These are phyloP conservation scores for Leishmania turanica DNA, from an alignment of 208 protist species.

Conservation along the genomic window DNA sequence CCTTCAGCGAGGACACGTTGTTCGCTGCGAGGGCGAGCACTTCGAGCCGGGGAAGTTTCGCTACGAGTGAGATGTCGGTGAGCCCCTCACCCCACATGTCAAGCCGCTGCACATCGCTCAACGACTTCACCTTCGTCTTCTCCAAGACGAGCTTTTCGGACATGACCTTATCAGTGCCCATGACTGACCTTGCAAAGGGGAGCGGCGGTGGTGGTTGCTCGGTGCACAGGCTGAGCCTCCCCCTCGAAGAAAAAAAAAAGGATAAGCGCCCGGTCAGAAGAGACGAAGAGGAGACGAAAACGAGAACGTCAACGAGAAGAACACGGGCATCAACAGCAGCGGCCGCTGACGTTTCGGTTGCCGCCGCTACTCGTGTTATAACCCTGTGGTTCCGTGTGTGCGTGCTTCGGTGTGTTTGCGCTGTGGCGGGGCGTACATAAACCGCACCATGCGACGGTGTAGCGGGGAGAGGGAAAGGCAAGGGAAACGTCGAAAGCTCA, in stretches of 20 bases:
- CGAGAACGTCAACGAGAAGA: not conserved
- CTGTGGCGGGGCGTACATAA: not conserved
- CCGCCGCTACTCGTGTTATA: not conserved
- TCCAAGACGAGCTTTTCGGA: constrained; percentile 84
- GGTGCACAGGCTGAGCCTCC: not conserved
- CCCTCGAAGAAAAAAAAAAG: not conserved
- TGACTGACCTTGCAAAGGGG: not conserved
- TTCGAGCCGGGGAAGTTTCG: constrained; percentile 75
- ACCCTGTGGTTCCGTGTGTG: not conserved
- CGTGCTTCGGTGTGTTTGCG: not conserved
- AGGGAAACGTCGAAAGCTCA: not conserved
- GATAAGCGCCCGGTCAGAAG: not conserved
- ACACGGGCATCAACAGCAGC: not conserved
- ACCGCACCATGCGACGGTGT: not conserved
- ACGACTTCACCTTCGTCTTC: constrained; percentile 80
- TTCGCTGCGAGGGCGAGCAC: constrained; percentile 90
- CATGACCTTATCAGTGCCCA: constrained; percentile 37
- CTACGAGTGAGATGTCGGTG: constrained; percentile 78
- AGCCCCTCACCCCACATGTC: constrained; percentile 92
- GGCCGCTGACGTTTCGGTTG: not conserved
- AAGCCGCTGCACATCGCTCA: constrained; percentile 87
- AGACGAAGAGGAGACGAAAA: not conserved
- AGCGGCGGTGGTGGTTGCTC: not conserved
- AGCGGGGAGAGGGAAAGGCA: not conserved
- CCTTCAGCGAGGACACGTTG: constrained; percentile 68